Evolutionary conservation across 202 grass and related monocot genomes (phyloP).

Genomic region (Zoysia matrella): DNA sequence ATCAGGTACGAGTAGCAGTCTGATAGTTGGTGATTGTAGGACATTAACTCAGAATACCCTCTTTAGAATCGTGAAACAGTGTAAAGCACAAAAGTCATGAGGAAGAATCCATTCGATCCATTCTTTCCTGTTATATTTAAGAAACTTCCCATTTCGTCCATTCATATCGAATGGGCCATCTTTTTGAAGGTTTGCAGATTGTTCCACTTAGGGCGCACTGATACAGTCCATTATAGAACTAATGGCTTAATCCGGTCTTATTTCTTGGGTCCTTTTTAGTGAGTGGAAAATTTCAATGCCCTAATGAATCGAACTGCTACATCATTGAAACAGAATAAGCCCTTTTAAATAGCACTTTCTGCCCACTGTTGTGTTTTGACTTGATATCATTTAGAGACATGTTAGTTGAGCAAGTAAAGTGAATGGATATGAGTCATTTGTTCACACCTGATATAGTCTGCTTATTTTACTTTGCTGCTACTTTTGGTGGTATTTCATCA

Average conservation of each 20-base stretch:
- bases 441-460: background rate
- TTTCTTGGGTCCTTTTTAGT: background rate
- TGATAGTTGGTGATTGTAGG: conserved; percentile 24
- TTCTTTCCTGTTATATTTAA: conserved; percentile 31
- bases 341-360: background rate
- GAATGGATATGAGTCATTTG: background rate
- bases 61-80: conserved; percentile 13
- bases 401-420: background rate
- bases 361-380: background rate
- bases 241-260: background rate
- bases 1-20: conserved; percentile 35
- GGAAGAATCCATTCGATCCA: conserved; percentile 33
- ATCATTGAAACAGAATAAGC: background rate
- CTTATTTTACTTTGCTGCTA: background rate
- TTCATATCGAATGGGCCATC: background rate
- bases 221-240: background rate
- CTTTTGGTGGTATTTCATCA: background rate
- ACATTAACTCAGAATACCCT: conserved; percentile 31
- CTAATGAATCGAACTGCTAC: background rate
- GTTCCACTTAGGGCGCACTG: background rate
- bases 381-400: background rate
- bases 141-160: background rate
- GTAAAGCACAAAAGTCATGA: conserved; percentile 20
- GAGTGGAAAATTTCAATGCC: background rate
- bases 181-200: background rate